A percentile compares a stretch with the other conserved stretches of the same genome.
phyloP scores from a whole-genome alignment of 306 rosid genomes.

The Malus fusca region DNA sequence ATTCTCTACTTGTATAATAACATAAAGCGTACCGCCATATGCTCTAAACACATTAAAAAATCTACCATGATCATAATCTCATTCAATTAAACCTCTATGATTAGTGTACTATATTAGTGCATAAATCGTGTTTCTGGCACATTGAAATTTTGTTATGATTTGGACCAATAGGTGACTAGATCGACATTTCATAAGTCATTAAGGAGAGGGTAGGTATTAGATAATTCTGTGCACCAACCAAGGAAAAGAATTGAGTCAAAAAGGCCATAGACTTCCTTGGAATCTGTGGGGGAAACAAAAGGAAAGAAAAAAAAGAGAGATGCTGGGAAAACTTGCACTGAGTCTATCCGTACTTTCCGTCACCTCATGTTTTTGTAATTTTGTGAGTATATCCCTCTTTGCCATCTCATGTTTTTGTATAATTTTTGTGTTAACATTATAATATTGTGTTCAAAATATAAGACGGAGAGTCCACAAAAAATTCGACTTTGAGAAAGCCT shows the following conservation, averaged over 20 bases:
- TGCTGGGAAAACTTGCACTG: too few relatives aligned
- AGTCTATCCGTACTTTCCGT: too few relatives aligned
- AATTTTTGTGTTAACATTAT: too few relatives aligned
- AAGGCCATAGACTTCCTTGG: conserved; percentile 42
- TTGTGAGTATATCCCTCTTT: fast-evolving
- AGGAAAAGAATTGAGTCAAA: conserved; percentile 37
- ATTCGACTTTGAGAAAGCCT: fast-evolving
- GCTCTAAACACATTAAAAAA: too few relatives aligned
- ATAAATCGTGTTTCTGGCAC: too few relatives aligned
- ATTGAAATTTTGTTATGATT: too few relatives aligned
- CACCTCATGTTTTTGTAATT: too few relatives aligned
- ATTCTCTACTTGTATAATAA: too few relatives aligned
- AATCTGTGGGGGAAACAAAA: conserved; percentile 27
- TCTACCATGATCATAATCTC: not conserved
- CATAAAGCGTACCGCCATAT: too few relatives aligned
- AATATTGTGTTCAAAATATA: too few relatives aligned
- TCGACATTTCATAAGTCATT: not conserved
- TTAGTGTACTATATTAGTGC: not conserved
- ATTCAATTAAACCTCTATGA: not conserved
- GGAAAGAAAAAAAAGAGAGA: not conserved
- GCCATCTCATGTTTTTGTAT: too few relatives aligned
- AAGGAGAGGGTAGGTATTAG: conserved; percentile 25
- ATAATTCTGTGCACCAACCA: not conserved
- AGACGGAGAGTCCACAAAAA: fast-evolving
- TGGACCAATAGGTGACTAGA: not conserved